phyloP scores from a whole-genome alignment of 139 green algal species.

The Diplosphaera chodatii region DNA sequence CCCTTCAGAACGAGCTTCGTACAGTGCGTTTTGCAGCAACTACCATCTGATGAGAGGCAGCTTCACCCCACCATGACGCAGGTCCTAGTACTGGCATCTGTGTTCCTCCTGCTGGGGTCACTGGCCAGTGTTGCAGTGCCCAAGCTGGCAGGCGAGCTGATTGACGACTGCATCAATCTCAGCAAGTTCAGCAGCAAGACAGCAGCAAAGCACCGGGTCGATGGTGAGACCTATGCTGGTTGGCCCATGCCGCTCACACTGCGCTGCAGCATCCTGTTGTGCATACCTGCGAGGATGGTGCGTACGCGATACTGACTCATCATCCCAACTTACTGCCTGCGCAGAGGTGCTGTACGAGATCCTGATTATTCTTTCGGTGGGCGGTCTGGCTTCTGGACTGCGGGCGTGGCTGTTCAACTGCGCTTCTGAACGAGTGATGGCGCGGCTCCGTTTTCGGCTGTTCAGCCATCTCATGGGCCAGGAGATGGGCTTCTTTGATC shows the following conservation, averaged over 20 bases:
- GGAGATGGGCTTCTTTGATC: constrained; percentile 41
- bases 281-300: constrained; percentile 6
- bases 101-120: constrained; percentile 16
- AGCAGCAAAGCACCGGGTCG: constrained; percentile 15
- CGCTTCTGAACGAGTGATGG: constrained; percentile 47
- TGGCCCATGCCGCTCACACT: background rate
- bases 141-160: constrained; percentile 39
- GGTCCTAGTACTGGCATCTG: constrained; percentile 18
- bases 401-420: constrained; percentile 37
- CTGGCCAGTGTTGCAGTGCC: constrained; percentile 33
- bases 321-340: background rate
- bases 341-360: constrained; percentile 28
- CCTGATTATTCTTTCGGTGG: constrained; percentile 23
- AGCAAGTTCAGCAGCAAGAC: background rate
- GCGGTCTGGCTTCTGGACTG: constrained; percentile 24
- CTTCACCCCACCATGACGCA: background rate
- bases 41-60: background rate
- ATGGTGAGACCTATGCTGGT: constrained; percentile 4
- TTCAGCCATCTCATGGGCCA: constrained; percentile 25
- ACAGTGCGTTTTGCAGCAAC: constrained; percentile 7
- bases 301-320: constrained; percentile 23
- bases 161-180: constrained; percentile 37
- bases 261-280: background rate
- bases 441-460: constrained; percentile 22
- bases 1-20: no score